These are phyloP conservation scores for Epichloe brachyelytri DNA, from an alignment of 2,329 filamentous ascomycete species.

Conservation along the genomic window DNA sequence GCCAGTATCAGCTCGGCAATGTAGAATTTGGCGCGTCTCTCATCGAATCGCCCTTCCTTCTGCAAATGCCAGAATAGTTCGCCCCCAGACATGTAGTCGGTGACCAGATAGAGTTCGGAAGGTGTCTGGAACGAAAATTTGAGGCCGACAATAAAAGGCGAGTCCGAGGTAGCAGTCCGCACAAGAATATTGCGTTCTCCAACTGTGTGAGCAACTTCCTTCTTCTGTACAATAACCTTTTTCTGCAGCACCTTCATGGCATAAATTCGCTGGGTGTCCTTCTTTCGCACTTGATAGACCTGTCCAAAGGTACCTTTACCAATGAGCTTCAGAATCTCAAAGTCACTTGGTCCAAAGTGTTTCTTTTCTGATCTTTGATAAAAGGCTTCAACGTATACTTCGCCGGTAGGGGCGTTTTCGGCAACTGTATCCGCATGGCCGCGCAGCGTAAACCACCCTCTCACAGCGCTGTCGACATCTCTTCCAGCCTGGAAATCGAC, in stretches of 20 bases:
- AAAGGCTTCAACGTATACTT: constrained; percentile 74
- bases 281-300: constrained; percentile 96
- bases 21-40: constrained; percentile 94
- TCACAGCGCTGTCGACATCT: constrained; percentile 56
- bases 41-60: constrained; percentile 90
- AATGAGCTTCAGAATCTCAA: constrained; percentile 90
- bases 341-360: constrained; percentile 88
- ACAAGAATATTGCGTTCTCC: constrained; percentile 96
- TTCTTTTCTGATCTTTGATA: constrained; percentile 84
- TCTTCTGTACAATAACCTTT: constrained; percentile 99
- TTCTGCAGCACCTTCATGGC: constrained; percentile 99
- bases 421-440: constrained; percentile 58
- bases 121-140: constrained; percentile 99
- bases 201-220: constrained; percentile 93
- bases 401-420: constrained; percentile 68
- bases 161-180: constrained; percentile 87
- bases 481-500: constrained; percentile 62
- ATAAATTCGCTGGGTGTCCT: constrained; percentile 89
- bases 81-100: constrained; percentile 98
- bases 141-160: constrained; percentile 91
- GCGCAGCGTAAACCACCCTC: constrained; percentile 75
- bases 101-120: constrained; percentile 93
- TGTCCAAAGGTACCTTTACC: constrained; percentile 98
- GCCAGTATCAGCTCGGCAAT: constrained; percentile 95
- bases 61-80: constrained; percentile 98